Evolutionary conservation across 495 filamentous ascomycete genomes (phyloP).

Genomic region (Talaromyces liani): DNA sequence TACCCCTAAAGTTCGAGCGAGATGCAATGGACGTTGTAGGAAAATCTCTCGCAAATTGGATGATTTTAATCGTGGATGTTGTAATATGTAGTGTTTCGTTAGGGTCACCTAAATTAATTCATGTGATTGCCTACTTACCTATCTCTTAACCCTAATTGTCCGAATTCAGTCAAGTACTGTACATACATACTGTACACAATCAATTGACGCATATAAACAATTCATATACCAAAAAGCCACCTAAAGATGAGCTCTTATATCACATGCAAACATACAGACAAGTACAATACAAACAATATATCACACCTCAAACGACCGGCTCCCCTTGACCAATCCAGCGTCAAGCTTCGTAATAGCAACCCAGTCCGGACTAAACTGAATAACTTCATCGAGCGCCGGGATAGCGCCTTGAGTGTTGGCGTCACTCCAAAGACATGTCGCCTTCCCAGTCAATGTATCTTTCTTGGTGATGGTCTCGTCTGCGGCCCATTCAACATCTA

Average conservation of each 20-base stretch:
- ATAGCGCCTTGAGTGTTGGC: constrained; percentile 63
- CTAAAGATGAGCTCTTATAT: constrained; percentile 1
- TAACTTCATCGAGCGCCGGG: constrained; percentile 78
- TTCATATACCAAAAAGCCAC: not conserved
- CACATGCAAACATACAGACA: not conserved
- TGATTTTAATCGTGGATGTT: not conserved
- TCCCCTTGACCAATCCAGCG: constrained; percentile 78
- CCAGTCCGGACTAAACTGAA: constrained; percentile 71
- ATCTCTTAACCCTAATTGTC: not conserved
- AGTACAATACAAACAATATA: not conserved
- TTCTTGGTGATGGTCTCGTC: constrained; percentile 22
- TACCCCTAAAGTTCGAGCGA: not conserved
- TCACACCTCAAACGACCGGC: constrained; percentile 48
- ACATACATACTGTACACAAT: not conserved
- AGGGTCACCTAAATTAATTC: not conserved
- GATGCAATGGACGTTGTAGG: not conserved
- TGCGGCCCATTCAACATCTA: constrained; percentile 61
- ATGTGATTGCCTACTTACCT: not conserved
- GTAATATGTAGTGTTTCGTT: not conserved
- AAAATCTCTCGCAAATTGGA: not conserved
- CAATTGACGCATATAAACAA: not conserved
- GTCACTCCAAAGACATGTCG: constrained; percentile 86
- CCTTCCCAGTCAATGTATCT: constrained; percentile 52
- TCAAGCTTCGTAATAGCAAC: constrained; percentile 62
- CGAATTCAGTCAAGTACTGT: not conserved